A percentile compares a stretch with the other conserved stretches of the same genome.
These are phyloP conservation scores for Penicillium sp. DNA, from an alignment of 2,329 filamentous ascomycete species.

Conservation along the genomic window DNA sequence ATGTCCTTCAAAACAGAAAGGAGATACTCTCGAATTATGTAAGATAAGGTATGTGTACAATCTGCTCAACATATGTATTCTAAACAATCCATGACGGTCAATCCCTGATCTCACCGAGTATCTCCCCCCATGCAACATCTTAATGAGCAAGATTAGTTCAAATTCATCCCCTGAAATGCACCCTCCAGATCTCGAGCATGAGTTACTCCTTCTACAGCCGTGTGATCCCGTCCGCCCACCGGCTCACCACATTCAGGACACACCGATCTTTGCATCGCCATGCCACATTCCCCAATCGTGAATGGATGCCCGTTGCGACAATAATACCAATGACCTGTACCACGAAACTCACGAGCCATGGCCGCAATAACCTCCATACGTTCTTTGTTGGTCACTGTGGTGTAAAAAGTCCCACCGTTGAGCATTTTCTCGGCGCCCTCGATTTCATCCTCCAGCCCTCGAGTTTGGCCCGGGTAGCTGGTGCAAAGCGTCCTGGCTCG, in stretches of 20 bases:
- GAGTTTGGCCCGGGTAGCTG: constrained; percentile 25
- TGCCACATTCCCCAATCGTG: constrained; percentile 28
- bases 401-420: constrained; percentile 46
- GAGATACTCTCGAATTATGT: too few relatives aligned
- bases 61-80: too few relatives aligned
- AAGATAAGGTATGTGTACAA: too few relatives aligned
- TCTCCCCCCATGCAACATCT: background rate
- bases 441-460: constrained; percentile 43
- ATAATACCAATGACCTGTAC: constrained; percentile 50
- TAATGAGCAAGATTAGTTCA: background rate
- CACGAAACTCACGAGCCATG: constrained; percentile 49
- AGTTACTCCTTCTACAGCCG: constrained; percentile 10
- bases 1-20: too few relatives aligned
- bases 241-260: constrained; percentile 25
- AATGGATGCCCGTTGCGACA: constrained; percentile 25
- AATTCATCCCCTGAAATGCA: background rate
- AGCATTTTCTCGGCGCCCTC: constrained; percentile 47
- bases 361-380: constrained; percentile 49
- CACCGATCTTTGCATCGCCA: constrained; percentile 26
- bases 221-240: constrained; percentile 22
- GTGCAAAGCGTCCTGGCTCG: background rate
- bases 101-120: too few relatives aligned
- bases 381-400: constrained; percentile 49
- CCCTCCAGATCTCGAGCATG: constrained; percentile 7
- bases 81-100: too few relatives aligned